These are phyloP conservation scores for Calocera viscosa DNA, from an alignment of 768 basidiomycete genomes.

Conservation along the genomic window DNA sequence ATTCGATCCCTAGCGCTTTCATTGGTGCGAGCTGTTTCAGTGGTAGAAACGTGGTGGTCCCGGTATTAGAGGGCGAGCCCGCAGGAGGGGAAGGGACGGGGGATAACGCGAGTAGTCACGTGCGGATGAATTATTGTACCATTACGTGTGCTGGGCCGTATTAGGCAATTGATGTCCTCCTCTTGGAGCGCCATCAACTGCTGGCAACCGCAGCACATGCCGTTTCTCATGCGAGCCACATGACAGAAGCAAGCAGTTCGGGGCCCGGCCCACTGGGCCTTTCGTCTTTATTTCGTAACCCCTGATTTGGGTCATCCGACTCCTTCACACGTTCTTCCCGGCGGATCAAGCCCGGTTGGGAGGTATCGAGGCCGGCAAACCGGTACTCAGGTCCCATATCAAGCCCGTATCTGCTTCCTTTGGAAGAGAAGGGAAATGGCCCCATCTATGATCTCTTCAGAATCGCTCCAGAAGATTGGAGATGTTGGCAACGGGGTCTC, in stretches of 20 bases:
- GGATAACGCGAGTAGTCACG: background rate
- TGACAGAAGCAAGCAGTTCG: background rate
- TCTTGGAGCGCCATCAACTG: background rate
- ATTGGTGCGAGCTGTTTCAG: too few relatives aligned
- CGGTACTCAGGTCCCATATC: background rate
- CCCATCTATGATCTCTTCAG: background rate
- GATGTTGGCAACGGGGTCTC: background rate
- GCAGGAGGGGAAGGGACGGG: background rate
- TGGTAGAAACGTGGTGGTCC: background rate
- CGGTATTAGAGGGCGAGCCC: background rate
- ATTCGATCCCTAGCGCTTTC: too few relatives aligned
- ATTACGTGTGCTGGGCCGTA: background rate
- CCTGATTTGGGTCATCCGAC: background rate
- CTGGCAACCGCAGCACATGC: too few relatives aligned
- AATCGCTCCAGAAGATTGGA: background rate
- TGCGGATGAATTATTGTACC: background rate
- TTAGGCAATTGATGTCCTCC: background rate
- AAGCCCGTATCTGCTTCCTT: conserved; percentile 4
- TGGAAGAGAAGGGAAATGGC: background rate
- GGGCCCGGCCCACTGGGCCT: background rate
- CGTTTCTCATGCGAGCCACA: background rate
- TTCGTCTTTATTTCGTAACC: conserved; percentile 7
- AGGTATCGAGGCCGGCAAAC: background rate
- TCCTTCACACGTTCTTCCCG: background rate
- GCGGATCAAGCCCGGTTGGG: background rate